phyloP scores from a whole-genome alignment of 805 yeast species.

The Wickerhamiella sorbophila region DNA sequence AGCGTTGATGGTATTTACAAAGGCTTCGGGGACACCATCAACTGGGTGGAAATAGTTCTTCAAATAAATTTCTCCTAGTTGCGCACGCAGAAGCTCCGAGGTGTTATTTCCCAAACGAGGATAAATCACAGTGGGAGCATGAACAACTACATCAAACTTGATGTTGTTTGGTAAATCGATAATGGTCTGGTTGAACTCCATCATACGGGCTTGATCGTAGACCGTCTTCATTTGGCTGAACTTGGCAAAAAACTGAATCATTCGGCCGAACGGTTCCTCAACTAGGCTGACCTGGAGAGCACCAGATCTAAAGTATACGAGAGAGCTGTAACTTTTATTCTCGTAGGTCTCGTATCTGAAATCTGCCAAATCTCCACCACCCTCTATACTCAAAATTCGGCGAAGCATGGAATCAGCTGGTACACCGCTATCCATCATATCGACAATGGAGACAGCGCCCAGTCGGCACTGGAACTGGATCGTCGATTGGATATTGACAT shows the following conservation, averaged over 20 bases:
- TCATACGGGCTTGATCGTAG: conserved; percentile 81
- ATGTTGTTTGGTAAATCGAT: conserved; percentile 45
- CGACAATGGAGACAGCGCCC: conserved; percentile 67
- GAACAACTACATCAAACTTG: conserved; percentile 54
- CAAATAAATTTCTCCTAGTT: conserved; percentile 72
- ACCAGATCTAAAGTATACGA: conserved; percentile 53
- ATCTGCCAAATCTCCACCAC: conserved; percentile 70
- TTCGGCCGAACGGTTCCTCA: conserved; percentile 61
- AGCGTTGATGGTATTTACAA: conserved; percentile 40
- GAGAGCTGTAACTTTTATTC: conserved; percentile 37
- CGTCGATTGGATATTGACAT: conserved; percentile 41
- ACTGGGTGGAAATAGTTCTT: conserved; percentile 39
- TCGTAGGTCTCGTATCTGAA: conserved; percentile 69
- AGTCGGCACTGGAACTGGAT: conserved; percentile 57
- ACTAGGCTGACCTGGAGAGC: conserved; percentile 64
- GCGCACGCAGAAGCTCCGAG: conserved; percentile 46
- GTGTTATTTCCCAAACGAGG: conserved; percentile 38
- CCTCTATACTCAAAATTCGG: conserved; percentile 64
- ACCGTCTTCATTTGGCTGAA: conserved; percentile 74
- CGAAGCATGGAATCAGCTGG: conserved; percentile 41
- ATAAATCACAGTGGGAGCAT: conserved; percentile 73
- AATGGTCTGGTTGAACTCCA: conserved; percentile 71
- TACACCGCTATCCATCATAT: conserved; percentile 55
- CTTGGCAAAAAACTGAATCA: conserved; percentile 52
- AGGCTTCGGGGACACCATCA: conserved; percentile 13